Base-by-base conservation (phyloP, 176 grass and related monocot genomes). In the Carex parvula region DNA sequence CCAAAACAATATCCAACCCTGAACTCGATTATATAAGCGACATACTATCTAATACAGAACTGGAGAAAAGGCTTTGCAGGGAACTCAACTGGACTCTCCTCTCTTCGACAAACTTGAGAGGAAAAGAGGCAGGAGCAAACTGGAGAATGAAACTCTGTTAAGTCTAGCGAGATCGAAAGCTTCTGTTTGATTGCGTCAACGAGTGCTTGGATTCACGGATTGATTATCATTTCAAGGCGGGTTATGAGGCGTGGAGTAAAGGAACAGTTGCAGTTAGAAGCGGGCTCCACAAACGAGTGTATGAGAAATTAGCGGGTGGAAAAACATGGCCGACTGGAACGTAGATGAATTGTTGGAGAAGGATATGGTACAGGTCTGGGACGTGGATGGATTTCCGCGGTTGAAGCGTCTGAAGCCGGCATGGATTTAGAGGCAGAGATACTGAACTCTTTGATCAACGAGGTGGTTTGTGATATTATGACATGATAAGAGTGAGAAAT, bases 291-390 rank as follows among this genome's bases (percentile, higher is more conserved):
- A 83, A 82, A 32, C 72, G 86, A 54, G 33, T 98, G 41, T 90
- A 80, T 69, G 84, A 41, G 91, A 92, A 70, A 92, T 95, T 44
- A 77, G 50, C 14, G 79, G 53, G 20, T 95, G 91, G 91, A 95
- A 85, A 83, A 56, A 74, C 80, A 99, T 92, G 96, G 80, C 84
- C 2, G 85, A 90, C 16, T 85, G 71, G 84, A 87, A 88, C 37
- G 92, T 90, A 6, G 88, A 95, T 84, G 88, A 92, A 29, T 95
- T 89, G 89, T 98, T n/a, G 39, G 89, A 90, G 63, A 95, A 90
- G 60, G 93, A 93, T 82, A 98, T 98, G 96, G 90, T 79, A 85
- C 58, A 20, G 83, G 84, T 15, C 79, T 97, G 30, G 94, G 90
- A 88, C 76, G 35, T 97, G 92, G 94, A 81, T 86, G 17, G 92